phyloP scores from a whole-genome alignment of 805 yeast species.

The Kazachstania psychrophila region DNA sequence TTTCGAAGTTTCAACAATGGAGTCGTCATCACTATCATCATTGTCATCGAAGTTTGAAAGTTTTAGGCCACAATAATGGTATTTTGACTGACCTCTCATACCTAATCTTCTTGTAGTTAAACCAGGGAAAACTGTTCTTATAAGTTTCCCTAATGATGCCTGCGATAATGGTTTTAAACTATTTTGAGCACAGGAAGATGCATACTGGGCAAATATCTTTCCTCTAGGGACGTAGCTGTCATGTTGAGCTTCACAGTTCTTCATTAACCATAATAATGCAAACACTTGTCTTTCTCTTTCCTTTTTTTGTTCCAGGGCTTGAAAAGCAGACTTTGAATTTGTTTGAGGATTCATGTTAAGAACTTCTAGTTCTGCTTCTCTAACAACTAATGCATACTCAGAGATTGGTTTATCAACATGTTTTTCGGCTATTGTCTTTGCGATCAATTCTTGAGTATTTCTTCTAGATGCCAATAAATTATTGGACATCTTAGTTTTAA shows the following conservation, averaged over 20 bases:
- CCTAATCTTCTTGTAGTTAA: slow-evolving; percentile 74
- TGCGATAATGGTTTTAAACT: slow-evolving; percentile 56
- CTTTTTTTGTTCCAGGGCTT: slow-evolving; percentile 29
- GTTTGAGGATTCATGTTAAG: slow-evolving; percentile 25
- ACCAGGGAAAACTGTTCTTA: slow-evolving; percentile 53
- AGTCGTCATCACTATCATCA: not conserved
- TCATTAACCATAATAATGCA: slow-evolving; percentile 73
- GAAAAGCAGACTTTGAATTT: slow-evolving; percentile 23
- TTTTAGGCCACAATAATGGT: slow-evolving; percentile 75
- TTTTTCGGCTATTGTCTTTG: slow-evolving; percentile 25
- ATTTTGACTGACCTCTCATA: slow-evolving; percentile 70
- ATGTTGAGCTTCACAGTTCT: slow-evolving; percentile 44
- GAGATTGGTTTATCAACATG: slow-evolving; percentile 32
- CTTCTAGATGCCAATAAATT: slow-evolving; percentile 7
- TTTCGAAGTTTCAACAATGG: not conserved
- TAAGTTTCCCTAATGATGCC: slow-evolving; percentile 71
- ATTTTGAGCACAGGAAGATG: slow-evolving; percentile 44
- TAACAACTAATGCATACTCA: slow-evolving; percentile 38
- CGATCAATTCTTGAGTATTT: slow-evolving; percentile 20
- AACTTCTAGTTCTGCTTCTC: slow-evolving; percentile 33
- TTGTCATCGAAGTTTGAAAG: slow-evolving; percentile 18
- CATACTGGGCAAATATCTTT: slow-evolving; percentile 59
- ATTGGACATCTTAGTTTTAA: slow-evolving; percentile 8
- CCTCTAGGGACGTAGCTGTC: slow-evolving; percentile 55
- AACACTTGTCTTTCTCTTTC: slow-evolving; percentile 67